Conservation (phyloP, 768 basidiomycete genomes). For the Leccinellum albellum region DNA sequence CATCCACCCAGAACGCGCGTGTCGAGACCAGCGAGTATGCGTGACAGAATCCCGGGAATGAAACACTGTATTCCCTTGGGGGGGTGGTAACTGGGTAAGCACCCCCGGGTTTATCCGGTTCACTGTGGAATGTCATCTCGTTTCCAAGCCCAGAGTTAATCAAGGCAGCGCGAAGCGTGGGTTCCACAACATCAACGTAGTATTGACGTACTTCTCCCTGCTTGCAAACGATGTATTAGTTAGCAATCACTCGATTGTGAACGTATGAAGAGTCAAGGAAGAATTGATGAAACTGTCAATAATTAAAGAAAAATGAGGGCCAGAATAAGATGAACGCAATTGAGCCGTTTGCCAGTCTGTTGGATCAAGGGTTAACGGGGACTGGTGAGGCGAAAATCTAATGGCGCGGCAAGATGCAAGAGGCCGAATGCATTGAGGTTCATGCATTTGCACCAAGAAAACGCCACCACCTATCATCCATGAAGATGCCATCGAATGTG, state of each 20-base stretch:
- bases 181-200: constrained; percentile 26
- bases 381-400: constrained; percentile 8
- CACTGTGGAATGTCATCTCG: background rate
- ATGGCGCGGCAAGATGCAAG: constrained; percentile 4
- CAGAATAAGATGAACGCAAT: constrained; percentile 8
- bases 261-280: constrained; percentile 7
- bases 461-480: constrained; percentile 2
- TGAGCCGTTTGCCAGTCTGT: background rate
- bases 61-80: constrained; percentile 11
- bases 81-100: background rate
- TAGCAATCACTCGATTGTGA: constrained; percentile 4
- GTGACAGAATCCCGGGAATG: constrained; percentile 30
- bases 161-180: constrained; percentile 24
- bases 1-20: constrained; percentile 79
- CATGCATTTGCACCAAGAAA: constrained; percentile 3
- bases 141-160: constrained; percentile 3
- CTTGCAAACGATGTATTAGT: constrained; percentile 19
- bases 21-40: constrained; percentile 68
- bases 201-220: constrained; percentile 36
- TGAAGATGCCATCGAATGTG: constrained; percentile 9
- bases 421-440: constrained; percentile 3
- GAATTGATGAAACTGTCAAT: constrained; percentile 3
- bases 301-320: constrained; percentile 6
- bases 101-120: background rate
- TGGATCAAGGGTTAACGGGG: constrained; percentile 17